These are phyloP conservation scores for Arthromyces matolae DNA, from an alignment of 768 basidiomycete species.

Conservation along the genomic window DNA sequence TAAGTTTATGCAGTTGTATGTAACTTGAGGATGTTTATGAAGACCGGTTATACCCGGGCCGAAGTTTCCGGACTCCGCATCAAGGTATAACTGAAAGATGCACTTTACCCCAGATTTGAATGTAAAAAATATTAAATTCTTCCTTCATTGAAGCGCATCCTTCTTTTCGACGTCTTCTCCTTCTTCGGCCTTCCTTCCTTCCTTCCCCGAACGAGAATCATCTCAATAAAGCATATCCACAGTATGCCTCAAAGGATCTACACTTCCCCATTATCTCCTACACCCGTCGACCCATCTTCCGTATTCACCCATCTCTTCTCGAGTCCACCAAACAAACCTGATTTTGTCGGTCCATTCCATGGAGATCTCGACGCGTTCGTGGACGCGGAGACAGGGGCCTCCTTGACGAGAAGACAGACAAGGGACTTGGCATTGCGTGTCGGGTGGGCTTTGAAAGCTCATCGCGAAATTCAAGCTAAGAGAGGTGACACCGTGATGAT, in stretches of 20 bases:
- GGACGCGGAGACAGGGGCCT: conserved; percentile 56
- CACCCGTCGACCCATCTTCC: conserved; percentile 38
- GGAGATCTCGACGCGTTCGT: conserved; percentile 53
- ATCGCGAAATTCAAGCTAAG: conserved; percentile 30
- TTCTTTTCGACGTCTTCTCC: no score
- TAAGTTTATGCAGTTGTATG: no score
- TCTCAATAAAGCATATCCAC: no score
- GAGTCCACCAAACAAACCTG: conserved; percentile 21
- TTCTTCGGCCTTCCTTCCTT: no score
- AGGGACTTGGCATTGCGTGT: conserved; percentile 52
- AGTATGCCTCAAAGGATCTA: conserved; percentile 45
- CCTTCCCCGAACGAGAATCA: no score
- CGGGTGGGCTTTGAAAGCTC: conserved; percentile 52
- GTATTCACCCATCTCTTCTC: conserved; percentile 49
- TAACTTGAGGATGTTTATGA: no score
- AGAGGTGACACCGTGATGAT: conserved; percentile 61
- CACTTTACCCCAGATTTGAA: no score
- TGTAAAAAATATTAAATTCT: no score
- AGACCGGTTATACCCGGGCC: no score
- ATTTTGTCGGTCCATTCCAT: conserved; percentile 39
- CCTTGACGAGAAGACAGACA: conserved; percentile 53
- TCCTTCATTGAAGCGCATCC: no score
- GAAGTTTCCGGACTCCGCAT: no score
- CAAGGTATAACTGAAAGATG: no score
- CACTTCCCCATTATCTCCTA: conserved; percentile 37